Base-by-base conservation (phyloP, 1,284 basidiomycete species). In the Mrakiaceae sp. region DNA sequence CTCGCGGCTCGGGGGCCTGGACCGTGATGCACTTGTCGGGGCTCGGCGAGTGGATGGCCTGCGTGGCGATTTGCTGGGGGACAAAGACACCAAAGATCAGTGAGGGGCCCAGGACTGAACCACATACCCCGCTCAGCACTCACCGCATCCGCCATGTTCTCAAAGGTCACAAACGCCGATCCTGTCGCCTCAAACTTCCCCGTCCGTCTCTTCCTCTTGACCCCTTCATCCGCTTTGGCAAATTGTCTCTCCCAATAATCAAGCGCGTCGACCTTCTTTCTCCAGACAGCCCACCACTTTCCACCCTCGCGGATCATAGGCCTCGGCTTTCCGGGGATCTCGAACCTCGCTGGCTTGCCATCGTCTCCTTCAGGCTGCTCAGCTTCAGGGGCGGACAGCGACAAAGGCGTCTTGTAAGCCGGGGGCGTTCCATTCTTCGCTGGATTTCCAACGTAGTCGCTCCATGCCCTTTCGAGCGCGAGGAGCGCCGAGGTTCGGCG, bases 161-260 rank as follows among this genome's bases (percentile, higher is more conserved):
- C 89, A 70, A 98, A 97, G 0, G 95, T 98, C n/a, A 98, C 90
- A 73, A 97, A 98, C 0, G 92, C 95, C 7, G 85, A 83, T 66
- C 87, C 84, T 0, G 88, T 88, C 1, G 90, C 81, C 68, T 82
- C 85, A 74, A 90, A 94, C 70, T 83, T 86, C 6, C 86, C 85
- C 10, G 77, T 76, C 61, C 81, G 78, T 60, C 88, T 77, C 71
- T 82, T 82, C 71, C 81, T 82, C 73, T 82, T 84, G n/a, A 87
- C 88, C 10, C 82, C 79, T 52, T 90, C 88, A 73, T 96, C 90
- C 2, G 87, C 85, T 58, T 84, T 82, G 64, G 81, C 80, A 76
- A 91, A 96, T 69, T 82, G 80, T 49, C 81, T 79, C 69, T 94
- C 89, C 68, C 92, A 82, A 73, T 87, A 87, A 70, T 93, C 87